These are phyloP conservation scores for Oryza meridionalis DNA, from an alignment of 176 grass and related monocot genomes.

Conservation along the genomic window DNA sequence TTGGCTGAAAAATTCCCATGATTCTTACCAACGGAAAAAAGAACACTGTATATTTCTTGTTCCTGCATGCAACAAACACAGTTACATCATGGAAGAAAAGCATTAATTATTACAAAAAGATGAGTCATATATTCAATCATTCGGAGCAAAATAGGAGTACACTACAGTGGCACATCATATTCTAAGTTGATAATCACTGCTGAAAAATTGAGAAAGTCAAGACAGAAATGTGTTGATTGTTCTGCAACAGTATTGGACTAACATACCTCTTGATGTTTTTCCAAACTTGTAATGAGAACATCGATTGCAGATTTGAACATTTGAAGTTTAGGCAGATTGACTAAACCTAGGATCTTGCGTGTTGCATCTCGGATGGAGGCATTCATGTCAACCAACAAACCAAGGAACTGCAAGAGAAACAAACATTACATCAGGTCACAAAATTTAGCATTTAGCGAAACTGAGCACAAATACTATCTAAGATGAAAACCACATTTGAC, in stretches of 20 bases:
- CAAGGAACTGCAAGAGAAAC: slow-evolving; percentile 70
- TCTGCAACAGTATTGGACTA: slow-evolving; percentile 21
- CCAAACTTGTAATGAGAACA: slow-evolving; percentile 71
- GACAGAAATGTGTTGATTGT: not conserved
- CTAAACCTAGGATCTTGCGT: slow-evolving; percentile 63
- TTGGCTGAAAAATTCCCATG: slow-evolving; percentile 70
- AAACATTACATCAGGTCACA: slow-evolving; percentile 25
- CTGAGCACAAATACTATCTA: slow-evolving; percentile 16
- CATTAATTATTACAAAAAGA: slow-evolving; percentile 11
- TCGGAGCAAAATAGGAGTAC: slow-evolving; percentile 19
- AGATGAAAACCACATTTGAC: not conserved
- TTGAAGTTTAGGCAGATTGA: slow-evolving; percentile 74
- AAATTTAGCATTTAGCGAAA: slow-evolving; percentile 19
- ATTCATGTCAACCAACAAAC: slow-evolving; percentile 70
- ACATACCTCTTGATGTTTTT: slow-evolving; percentile 80
- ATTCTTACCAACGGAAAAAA: slow-evolving; percentile 82
- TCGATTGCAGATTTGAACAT: slow-evolving; percentile 75
- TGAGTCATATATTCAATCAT: not conserved
- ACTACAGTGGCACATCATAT: not conserved
- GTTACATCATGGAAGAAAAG: slow-evolving; percentile 39
- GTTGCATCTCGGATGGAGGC: slow-evolving; percentile 52
- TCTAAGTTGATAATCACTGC: not conserved
- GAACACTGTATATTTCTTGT: slow-evolving; percentile 71
- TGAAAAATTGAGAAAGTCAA: not conserved
- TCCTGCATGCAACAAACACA: slow-evolving; percentile 68